These are phyloP conservation scores for Botrytis hyacinthi DNA, from an alignment of 2,329 filamentous ascomycete genomes.

Conservation along the genomic window DNA sequence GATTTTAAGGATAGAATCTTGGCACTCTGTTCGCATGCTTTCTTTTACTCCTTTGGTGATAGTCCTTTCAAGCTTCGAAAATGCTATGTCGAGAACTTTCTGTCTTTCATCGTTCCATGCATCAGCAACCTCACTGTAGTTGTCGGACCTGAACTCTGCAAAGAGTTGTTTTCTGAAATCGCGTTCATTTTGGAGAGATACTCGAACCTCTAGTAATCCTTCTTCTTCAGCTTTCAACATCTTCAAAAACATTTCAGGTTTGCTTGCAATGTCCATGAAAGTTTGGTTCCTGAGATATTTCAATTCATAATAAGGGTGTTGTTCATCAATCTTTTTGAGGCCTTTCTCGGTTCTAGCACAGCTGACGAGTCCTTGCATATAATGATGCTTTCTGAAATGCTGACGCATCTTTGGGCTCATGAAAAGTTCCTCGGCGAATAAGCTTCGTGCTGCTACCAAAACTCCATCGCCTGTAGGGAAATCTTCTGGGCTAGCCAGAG, in stretches of 20 bases:
- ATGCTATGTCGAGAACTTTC: slow-evolving; percentile 78
- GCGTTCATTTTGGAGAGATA: slow-evolving; percentile 72
- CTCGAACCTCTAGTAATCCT: slow-evolving; percentile 80
- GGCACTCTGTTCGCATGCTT: slow-evolving; percentile 86
- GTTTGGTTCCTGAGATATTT: slow-evolving; percentile 93
- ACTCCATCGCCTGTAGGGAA: slow-evolving; percentile 76
- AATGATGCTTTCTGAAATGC: slow-evolving; percentile 79
- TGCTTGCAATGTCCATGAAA: slow-evolving; percentile 73
- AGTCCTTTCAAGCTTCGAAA: slow-evolving; percentile 76
- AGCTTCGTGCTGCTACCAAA: slow-evolving; percentile 74
- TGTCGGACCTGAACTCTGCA: slow-evolving; percentile 86
- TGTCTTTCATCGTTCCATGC: slow-evolving; percentile 89
- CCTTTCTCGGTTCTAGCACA: slow-evolving; percentile 93
- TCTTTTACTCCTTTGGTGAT: slow-evolving; percentile 94
- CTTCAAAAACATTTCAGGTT: slow-evolving; percentile 87
- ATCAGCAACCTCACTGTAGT: slow-evolving; percentile 91
- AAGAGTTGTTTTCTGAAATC: slow-evolving; percentile 76
- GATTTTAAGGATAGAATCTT: slow-evolving; percentile 83
- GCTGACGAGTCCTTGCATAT: slow-evolving; percentile 79
- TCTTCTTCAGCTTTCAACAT: slow-evolving; percentile 98
- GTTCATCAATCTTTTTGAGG: slow-evolving; percentile 86
- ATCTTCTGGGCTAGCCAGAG: slow-evolving; percentile 65
- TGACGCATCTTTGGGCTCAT: slow-evolving; percentile 87
- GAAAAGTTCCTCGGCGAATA: slow-evolving; percentile 89
- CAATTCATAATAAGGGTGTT: slow-evolving; percentile 95